Conservation (phyloP, 2,329 filamentous ascomycete genomes). For the Colletotrichum lindemuthianum region DNA sequence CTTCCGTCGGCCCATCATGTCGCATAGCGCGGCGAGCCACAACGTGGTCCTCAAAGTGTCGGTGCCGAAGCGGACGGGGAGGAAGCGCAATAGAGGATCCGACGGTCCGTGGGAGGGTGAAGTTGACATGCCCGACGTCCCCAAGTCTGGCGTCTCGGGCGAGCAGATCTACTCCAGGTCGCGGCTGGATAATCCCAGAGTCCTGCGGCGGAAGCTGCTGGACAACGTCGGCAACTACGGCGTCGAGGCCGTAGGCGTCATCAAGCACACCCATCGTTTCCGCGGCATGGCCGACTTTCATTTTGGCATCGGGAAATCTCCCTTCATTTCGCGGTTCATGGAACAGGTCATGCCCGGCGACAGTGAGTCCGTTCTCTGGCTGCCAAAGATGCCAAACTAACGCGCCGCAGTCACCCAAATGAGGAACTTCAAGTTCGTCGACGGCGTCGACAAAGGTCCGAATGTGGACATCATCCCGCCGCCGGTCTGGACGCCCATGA, state of each 20-base stretch:
- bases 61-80: conserved; percentile 85
- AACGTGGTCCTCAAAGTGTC: conserved; percentile 89
- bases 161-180: conserved; percentile 53
- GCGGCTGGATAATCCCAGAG: conserved; percentile 61
- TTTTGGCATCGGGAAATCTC: conserved; percentile 74
- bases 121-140: conserved; percentile 43
- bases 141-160: conserved; percentile 13
- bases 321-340: conserved; percentile 77
- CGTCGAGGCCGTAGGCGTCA: conserved; percentile 75
- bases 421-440: conserved; percentile 69
- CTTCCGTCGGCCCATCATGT: conserved; percentile 80
- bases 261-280: conserved; percentile 87
- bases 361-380: conserved; percentile 56
- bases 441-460: conserved; percentile 63
- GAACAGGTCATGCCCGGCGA: conserved; percentile 77
- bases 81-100: conserved; percentile 85
- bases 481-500: conserved; percentile 79
- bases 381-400: conserved; percentile 54
- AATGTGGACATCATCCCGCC: conserved; percentile 81
- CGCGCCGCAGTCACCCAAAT: conserved; percentile 50
- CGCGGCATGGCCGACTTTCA: conserved; percentile 88
- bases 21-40: conserved; percentile 78
- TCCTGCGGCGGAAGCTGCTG: conserved; percentile 70
- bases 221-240: conserved; percentile 77
- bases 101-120: conserved; percentile 70